Conservation (phyloP, 202 grass and related monocot genomes). For the Dendrocalamus latiflorus region DNA sequence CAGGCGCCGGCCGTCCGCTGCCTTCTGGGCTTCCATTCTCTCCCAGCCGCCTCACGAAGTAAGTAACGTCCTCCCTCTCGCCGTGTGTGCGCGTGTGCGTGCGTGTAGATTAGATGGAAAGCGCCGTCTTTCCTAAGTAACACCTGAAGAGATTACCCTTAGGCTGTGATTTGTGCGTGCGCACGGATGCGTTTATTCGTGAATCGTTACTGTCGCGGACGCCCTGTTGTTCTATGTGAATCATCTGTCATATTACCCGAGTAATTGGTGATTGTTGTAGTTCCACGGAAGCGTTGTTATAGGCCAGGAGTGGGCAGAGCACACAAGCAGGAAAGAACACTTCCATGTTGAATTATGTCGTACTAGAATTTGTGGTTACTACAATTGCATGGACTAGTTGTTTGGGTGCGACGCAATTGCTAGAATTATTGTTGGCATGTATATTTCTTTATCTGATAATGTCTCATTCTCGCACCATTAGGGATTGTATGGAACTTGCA, state of each 20-base stretch:
- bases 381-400: not conserved
- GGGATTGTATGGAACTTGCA: not conserved
- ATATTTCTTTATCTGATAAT: not conserved
- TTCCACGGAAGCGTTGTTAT: too few relatives aligned
- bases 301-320: not conserved
- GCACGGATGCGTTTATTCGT: not conserved
- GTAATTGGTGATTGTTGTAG: too few relatives aligned
- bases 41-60: not conserved
- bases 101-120: not conserved
- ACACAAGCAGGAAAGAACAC: not conserved
- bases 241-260: too few relatives aligned
- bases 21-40: not conserved
- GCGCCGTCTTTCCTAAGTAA: not conserved
- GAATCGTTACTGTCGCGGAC: not conserved
- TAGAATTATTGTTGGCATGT: not conserved
- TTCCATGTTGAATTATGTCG: not conserved
- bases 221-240: too few relatives aligned
- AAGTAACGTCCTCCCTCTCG: not conserved
- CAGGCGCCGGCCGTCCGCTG: too few relatives aligned
- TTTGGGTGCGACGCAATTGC: not conserved
- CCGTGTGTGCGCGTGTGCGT: too few relatives aligned
- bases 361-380: not conserved
- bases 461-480: not conserved
- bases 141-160: not conserved
- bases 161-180: not conserved